Base-by-base conservation (phyloP, 805 yeast species). In the Suhomyces kilbournensis region DNA sequence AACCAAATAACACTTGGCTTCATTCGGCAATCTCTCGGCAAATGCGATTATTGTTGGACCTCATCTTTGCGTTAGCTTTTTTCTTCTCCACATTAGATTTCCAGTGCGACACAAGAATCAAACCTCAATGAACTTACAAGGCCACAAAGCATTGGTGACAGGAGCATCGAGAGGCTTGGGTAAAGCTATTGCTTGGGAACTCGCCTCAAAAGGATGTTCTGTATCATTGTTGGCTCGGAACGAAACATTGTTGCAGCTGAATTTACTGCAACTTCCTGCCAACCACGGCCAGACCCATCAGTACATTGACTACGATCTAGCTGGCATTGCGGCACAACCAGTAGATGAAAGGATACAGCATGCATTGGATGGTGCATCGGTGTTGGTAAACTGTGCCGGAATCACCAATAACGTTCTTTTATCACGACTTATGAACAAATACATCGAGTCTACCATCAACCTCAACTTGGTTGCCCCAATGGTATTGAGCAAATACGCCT, bases 141-240 rank as follows among this genome's bases (percentile, higher is more conserved):
- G 59, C 4, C 57, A 54, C 51, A 74, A 75, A n/a, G 85, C 84
- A 0, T 57, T 82, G 4, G 67, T 86, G 2, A 85, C 90, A 0
- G 94, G 94, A 1, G 91, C 86, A 0, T 83, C 91, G 0, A 69
- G 78, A 44, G 93, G 94, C 0, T 70, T 87, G 12, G 94, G 94
- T 0, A 67, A 73, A 3, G 76, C 76, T 0, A 78, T 88, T 15
- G 85, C 90, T 0, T 56, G 62, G 32, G 63, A 60, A 28, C 69
- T 87, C 25, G 79, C 89, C 0, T 46, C 55, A 0, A 58, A 70
- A 26, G 92, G 92, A 1, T 78, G 81, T 23, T 70, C 70, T 19
- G 70, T 83, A 5, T 72, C 84, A 0, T 62, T 86, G 15, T 55
- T 83, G 4, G 78, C 90, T 0, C 64, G 88, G 42, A 72, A 79